Base-by-base conservation (phyloP, 768 basidiomycete genomes). In the Hygrocybe punicea region DNA sequence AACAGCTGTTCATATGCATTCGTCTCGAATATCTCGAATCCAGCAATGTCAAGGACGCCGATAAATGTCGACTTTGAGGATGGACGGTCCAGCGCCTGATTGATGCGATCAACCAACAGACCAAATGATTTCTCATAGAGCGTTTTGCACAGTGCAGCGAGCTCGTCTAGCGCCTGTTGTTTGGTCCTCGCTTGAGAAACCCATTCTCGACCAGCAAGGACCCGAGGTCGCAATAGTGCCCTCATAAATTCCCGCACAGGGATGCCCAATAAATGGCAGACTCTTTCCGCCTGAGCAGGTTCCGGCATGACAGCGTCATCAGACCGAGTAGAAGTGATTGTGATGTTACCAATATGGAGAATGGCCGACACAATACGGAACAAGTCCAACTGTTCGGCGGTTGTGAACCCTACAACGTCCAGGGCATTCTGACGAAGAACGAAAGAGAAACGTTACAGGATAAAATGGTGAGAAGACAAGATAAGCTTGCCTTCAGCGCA, bases 81-180 rank as follows among this genome's bases (percentile, higher is more conserved):
- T 2, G 96, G 96, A 3, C 96, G 84, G 66, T 98, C 96, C 3
- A 99, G 80, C 1, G 95, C 95, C 25, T 84, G 84, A 70, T 99
- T 99, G 71, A 99, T 91, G 35, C 93, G 83, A 62, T 98, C 96
- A 21, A 99, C 97, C 46, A 99, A 81, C 13, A 85, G 80, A 21
- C 94, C 92, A 65, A 99, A 98, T 3, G 88, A 93, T 71, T 97
- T 98, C 76, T 98, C 97, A 73, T 98, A 99, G 13, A 98, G 76
- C 1, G 91, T 94, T 77, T 98, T 98, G 74, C 91, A 93, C 6
- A 98, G 76, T 1, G 95, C 84, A 0, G 85, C 85, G 3, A 99
- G 81, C 73, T 99, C 97, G 60, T 97, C 95, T 33, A 91, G 74
- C 1, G 95, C 95, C 68, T 99, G 97, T 61, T 91, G 89, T 59